Evolutionary conservation across 257 asterid species (phyloP), one percentile per base, ranked within the genome.

Genomic region (Knoxia roxburghii): DNA sequence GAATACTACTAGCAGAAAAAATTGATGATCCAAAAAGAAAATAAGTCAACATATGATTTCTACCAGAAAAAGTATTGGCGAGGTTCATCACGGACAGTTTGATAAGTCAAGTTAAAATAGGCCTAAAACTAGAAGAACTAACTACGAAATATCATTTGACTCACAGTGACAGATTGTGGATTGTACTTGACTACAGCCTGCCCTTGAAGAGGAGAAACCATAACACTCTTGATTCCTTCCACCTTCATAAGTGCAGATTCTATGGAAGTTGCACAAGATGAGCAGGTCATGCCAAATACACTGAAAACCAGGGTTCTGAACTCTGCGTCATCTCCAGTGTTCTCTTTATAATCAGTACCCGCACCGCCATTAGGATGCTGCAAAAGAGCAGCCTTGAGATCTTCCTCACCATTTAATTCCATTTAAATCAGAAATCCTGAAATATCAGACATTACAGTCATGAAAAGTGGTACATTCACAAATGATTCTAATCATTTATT

Each of bases 181-280:
- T 80, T 69, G 74, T 84, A 89, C 81, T 88, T 87, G 59, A 93
- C 95, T n/a, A 88, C 86, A 66, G 97, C 97, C 73, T 85, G 97
- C 60, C 96, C 97, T 82, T 93, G 97, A 79, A 93, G 89, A 65
- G 86, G 87, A 45, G 98, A 89, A 67, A 93, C 95, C 80, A 72
- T 72, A 60, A 83, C 88, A 60, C 85, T 86, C 75, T 74, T 78
- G 60, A 89, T 83, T 10, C 98, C 97, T 60, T 87, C 86, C 70
- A 89, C 72, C 64, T 79, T 74, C 61, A 78, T 84, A 68, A 93
- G 84, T 17, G 90, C 95, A 63, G 91, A 76, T 78, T 93, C 97
- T 76, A 93, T 82, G 9, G 98, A 86, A 72, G 86, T 85, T 8
- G 87, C 89, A 76, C 98, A 93, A 39, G 97, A 87, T 35, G 98